Evolutionary conservation across 208 protist genomes (phyloP), one percentile per base, ranked within the genome.

Genomic region (Jaenimonas drosophilae): DNA sequence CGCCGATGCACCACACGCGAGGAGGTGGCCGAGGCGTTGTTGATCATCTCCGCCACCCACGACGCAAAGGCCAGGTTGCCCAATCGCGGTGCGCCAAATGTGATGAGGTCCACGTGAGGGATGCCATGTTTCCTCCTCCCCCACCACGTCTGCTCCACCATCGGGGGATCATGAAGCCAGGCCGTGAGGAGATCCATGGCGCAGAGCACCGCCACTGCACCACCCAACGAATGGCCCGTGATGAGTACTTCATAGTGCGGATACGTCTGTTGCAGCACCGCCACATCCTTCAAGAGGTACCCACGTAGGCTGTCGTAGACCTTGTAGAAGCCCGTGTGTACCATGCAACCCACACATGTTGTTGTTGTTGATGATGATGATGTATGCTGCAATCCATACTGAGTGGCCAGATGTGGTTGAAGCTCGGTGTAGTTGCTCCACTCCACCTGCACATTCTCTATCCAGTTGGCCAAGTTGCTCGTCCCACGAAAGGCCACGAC

Each of bases 201-300:
- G 12, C 50, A 39, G 11, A 88, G 48, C 11, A 63, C 6, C 2
- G 82, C 77, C 3, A 88, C 48, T 4, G 82, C 82, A n/a, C 60
- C 82, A 32, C 82, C 82, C 16, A 91, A 59, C 4, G 70, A 82
- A 70, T 91, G 82, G 1, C 82, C 82, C 1, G 78, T 83, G 44
- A 90, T 21, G 48, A 88, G 53, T 12, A 84, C n/a, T 2, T 29
- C 38, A 41, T 64, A 66, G 34, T 4, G 26, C 4, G 62, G 74
- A 54, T 81, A 54, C 14, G 17, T 17, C 3, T 0, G 29, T 3
- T 51, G 55, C 34, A 88, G 61, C 25, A 26, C 4, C 29, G 56
- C 34, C 12, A 81, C 34, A 26, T 76, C 67, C 0, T 25, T 7
- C 28, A 61, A 29, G 17, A 90, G 25, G 16, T 61, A 25, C 2